Evolutionary conservation across 805 yeast genomes (phyloP), one percentile per base, ranked within the genome.

Genomic region (Barnettozyma siamensis): DNA sequence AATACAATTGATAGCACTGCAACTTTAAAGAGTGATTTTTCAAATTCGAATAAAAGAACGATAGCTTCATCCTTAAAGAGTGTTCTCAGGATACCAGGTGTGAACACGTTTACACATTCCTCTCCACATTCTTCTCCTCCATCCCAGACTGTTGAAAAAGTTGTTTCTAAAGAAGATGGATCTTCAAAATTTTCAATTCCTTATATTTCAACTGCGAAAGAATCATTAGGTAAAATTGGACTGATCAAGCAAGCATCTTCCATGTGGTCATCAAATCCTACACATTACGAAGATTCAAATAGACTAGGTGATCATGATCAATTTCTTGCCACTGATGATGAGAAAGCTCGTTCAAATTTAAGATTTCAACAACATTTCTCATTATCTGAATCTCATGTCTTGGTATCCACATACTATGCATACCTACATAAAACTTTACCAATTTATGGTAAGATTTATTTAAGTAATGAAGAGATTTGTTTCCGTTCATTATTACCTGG

Each of bases 401-500:
- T 89, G 35, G 60, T 81, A 0, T 78, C 95, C 0, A 71, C 87
- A 1, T 91, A 87, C 54, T 81, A 75, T 53, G 70, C 82, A 2
- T 80, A 85, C 60, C 55, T 88, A 15, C 80, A 76, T 48, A 73
- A 84, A 48, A 75, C 83, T 11, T 64, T 87, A 16, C 96, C 96
- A 1, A 66, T 80, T 1, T 88, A 86, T 61, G 98, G 98, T 2
- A 85, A 86, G 51, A 54, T 89, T 2, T 88, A 88, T 58, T 51
- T 91, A 11, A 86, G 95, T 0, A 66, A 72, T 16, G 70, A 69
- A 24, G 76, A 73, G 42, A 57, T 91, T n/a, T 89, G 95, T 48
- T 91, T 84, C 62, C 68, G 93, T 45, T 81, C 95, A 29, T 65
- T 87, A 29, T 54, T 87, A 4, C 94, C 94, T 0, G 93, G 94